Evolutionary conservation across 768 basidiomycete species (phyloP), one percentile per base, ranked within the genome.

Genomic region (Naganishia kalamii): DNA sequence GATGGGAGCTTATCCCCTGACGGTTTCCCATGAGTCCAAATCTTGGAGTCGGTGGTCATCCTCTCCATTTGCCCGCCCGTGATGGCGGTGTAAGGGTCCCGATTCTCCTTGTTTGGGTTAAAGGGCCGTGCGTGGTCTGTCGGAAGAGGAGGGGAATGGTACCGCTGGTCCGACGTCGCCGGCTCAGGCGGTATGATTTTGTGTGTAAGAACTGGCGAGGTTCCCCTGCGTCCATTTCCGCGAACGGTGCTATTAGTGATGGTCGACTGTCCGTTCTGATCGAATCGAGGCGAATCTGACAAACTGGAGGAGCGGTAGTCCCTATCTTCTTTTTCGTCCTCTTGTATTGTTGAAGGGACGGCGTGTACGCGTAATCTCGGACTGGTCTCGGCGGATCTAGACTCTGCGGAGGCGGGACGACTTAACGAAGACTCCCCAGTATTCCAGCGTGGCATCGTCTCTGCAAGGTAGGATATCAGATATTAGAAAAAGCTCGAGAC

Each of bases 281-380:
- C 54, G 37, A 11, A 57, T 23, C 54, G 32, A 12, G 54, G 35
- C 17, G 37, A 57, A 10, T n/a, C 11, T 19, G 54, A 57, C n/a
- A 23, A 23, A 1, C 35, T n/a, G 11, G 21, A 12, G 8, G 21
- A n/a, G 1, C 8, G 33, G 37, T n/a, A n/a, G 13, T 35, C 37
- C 8, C 21, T 35, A 23, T 57, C 54, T 27, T 57, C 54, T 57
- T 23, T 37, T 2, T 10, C 35, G 21, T 57, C 54, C 30, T 57
- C 54, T 10, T 35, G 54, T 57, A 57, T 57, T 11, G 54, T 57
- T 23, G 54, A 57, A 21, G 54, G 54, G 23, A 57, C 40, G 19
- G 54, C 54, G 13, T 57, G 54, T 37, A 25, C 12, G 29, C 54
- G 54, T 23, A 37, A 35, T 37, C 54, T 35, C 5, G 54, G 54